Evolutionary conservation across 1,284 basidiomycete genomes (phyloP), one percentile per base, ranked within the genome.

Genomic region (Paramarasmius palmivorus): DNA sequence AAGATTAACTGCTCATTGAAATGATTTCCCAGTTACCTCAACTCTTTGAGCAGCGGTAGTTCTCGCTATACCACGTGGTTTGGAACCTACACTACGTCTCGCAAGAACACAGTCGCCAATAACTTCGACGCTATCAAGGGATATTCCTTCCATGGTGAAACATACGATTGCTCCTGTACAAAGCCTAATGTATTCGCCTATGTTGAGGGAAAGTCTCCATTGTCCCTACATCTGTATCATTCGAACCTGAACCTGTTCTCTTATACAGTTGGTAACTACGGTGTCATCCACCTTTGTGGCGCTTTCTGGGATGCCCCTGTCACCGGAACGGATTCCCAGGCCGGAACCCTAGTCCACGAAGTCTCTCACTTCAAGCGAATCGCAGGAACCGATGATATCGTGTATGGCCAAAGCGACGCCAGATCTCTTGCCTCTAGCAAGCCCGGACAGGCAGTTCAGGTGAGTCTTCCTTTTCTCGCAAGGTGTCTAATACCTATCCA

Each of bases 301-400:
- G 74, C 69, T 3, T 81, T 79, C 69, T 80, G 78, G 77, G 20
- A 60, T 17, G 75, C 72, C 7, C 65, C 73, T 9, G 65, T 57
- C 48, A 76, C 71, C 32, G 78, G 78, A 50, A 78, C 76, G 20
- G 76, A 80, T 59, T 80, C 77, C 32, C 68, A 61, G 10, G 73
- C 71, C 36, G 73, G 76, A 17, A 47, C 59, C 25, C 77, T 81
- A 25, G 61, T 69, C 52, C 74, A 77, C 63, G 75, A 77, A 61
- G 64, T 70, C 9, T 74, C 74, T 40, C 78, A 81, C 68, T 79
- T 79, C 66, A 72, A 68, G 12, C 49, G 3, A 3, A 78, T 76
- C 61, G 76, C 65, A 29, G 75, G 74, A n/a, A 79, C 78, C 3
- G 45, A 72, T 12, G 78, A 80, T 61, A 60, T 73, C 52, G 73